phyloP scores from a whole-genome alignment of 2,329 filamentous ascomycete genomes.

The Calonectria crousiana region DNA sequence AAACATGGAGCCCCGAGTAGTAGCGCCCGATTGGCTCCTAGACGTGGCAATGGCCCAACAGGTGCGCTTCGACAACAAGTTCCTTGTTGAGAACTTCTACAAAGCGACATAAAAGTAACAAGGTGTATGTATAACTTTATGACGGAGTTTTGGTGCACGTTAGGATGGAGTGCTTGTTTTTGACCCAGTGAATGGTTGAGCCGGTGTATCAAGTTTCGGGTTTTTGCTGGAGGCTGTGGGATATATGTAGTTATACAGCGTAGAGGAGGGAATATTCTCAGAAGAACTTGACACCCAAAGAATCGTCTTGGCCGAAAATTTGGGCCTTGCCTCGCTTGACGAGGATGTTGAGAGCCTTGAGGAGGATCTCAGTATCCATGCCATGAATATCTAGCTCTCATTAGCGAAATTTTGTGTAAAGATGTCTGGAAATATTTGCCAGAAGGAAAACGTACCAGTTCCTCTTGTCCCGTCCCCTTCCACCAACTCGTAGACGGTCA shows the following conservation, averaged over 20 bases:
- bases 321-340: constrained; percentile 94
- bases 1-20: constrained; percentile 84
- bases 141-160: constrained; percentile 37
- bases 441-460: constrained; percentile 64
- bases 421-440: not conserved
- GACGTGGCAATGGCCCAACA: constrained; percentile 91
- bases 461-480: constrained; percentile 85
- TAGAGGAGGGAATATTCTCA: constrained; percentile 57
- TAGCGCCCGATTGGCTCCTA: constrained; percentile 89
- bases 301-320: constrained; percentile 90
- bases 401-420: constrained; percentile 22
- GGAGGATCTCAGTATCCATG: constrained; percentile 86
- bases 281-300: constrained; percentile 96
- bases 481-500: constrained; percentile 92
- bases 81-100: constrained; percentile 64
- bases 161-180: constrained; percentile 20
- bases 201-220: not conserved
- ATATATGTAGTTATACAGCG: constrained; percentile 34
- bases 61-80: constrained; percentile 74
- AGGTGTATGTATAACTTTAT: constrained; percentile 24
- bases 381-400: constrained; percentile 79
- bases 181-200: constrained; percentile 22
- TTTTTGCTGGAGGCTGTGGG: constrained; percentile 14
- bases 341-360: constrained; percentile 82
- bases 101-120: constrained; percentile 31